Evolutionary conservation across 345 rosid species (phyloP).

Genomic region (Schrenkiella parvula): DNA sequence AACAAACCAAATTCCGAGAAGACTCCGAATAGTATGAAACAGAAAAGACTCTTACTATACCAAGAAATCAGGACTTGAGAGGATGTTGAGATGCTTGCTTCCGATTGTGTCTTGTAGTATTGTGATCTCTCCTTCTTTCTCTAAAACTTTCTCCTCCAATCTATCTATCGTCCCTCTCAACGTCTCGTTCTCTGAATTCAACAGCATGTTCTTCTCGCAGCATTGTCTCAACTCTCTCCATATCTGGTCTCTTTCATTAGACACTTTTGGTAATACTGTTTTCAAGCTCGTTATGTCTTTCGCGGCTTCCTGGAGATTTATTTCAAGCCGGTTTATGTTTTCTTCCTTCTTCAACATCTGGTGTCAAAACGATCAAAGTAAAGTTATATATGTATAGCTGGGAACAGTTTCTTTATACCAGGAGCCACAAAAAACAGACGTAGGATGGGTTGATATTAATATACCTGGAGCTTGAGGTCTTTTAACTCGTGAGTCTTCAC

Average conservation of each 20-base stretch:
- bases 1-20: neutral
- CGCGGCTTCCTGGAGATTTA: constrained; percentile 54
- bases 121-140: constrained; percentile 92
- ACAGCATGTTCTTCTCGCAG: constrained; percentile 78
- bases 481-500: constrained; percentile 59
- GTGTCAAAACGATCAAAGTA: neutral
- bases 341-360: constrained; percentile 88
- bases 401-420: neutral
- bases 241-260: constrained; percentile 74
- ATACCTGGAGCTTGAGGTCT: constrained; percentile 86
- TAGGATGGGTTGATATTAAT: neutral
- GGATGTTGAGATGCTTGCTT: constrained; percentile 50
- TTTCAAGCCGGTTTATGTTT: constrained; percentile 43
- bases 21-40: neutral
- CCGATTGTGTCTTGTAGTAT: constrained; percentile 72
- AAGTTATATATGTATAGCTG: neutral
- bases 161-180: constrained; percentile 66
- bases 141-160: constrained; percentile 69
- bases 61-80: constrained; percentile 49
- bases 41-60: constrained; percentile 32
- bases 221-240: constrained; percentile 82
- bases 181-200: constrained; percentile 60
- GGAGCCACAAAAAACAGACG: neutral
- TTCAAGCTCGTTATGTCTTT: constrained; percentile 48
- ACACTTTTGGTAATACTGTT: constrained; percentile 61